Conservation (phyloP, 1,139 yeast species). For the Pneumocystis carinii region DNA sequence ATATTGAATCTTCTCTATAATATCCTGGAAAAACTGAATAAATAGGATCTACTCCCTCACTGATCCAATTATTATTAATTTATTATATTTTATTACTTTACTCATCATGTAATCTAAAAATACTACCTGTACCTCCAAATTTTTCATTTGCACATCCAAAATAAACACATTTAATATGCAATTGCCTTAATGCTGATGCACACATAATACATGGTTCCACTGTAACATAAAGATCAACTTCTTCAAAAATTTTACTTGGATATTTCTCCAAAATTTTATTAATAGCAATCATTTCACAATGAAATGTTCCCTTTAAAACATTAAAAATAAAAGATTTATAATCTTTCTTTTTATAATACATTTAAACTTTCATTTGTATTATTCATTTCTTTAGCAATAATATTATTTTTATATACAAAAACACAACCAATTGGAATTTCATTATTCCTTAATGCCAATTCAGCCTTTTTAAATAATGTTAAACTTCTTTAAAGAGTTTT, state of each 20-base stretch:
- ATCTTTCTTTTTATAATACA: conserved; percentile 17
- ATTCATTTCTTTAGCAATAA: conserved; percentile 71
- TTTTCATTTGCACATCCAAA: conserved; percentile 92
- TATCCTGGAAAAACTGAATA: conserved; percentile 65
- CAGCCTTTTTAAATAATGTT: conserved; percentile 27
- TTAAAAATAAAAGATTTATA: background rate
- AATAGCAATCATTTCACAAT: conserved; percentile 81
- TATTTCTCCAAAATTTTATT: conserved; percentile 33
- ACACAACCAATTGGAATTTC: conserved; percentile 70
- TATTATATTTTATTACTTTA: background rate
- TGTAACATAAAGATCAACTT: conserved; percentile 64
- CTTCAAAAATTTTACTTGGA: conserved; percentile 29
- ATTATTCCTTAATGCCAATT: conserved; percentile 37
- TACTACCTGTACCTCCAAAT: conserved; percentile 94
- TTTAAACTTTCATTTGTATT: conserved; percentile 73
- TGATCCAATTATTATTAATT: background rate
- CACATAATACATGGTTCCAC: conserved; percentile 99
- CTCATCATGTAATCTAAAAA: conserved; percentile 38
- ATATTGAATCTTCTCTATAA: conserved; percentile 64
- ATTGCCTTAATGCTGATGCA: conserved; percentile 76
- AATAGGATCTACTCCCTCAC: conserved; percentile 21
- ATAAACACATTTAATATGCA: conserved; percentile 55
- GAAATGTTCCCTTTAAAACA: conserved; percentile 47
- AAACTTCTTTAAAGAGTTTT: background rate
- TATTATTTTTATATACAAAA: conserved; percentile 36